Conservation (phyloP, 208 protist species). For the Acanthamoeba royreba region DNA sequence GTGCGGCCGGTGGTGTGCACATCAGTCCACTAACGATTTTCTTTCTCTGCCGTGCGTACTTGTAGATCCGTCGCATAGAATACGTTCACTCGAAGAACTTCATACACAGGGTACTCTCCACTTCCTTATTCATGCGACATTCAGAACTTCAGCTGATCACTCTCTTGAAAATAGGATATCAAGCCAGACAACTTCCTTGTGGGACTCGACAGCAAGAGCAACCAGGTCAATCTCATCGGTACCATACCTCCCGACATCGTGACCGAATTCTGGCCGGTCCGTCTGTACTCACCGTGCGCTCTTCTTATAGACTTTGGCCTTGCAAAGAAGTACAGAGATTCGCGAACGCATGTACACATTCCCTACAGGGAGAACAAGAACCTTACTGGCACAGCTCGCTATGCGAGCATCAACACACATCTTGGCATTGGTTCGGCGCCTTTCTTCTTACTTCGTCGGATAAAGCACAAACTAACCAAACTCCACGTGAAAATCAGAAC, state of each 20-base stretch:
- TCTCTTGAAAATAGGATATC: too few relatives aligned
- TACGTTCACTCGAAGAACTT: conserved; percentile 96
- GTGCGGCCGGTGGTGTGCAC: not conserved
- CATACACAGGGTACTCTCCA: conserved; percentile 95
- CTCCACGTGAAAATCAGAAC: conserved; percentile 60
- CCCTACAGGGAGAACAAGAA: conserved; percentile 98
- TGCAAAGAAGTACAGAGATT: conserved; percentile 98
- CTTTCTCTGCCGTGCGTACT: not conserved
- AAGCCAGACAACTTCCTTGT: conserved; percentile 99
- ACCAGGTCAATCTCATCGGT: conserved; percentile 65
- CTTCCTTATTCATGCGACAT: not conserved
- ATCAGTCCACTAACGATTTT: conserved; percentile 5
- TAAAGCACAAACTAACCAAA: not conserved
- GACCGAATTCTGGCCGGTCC: not conserved
- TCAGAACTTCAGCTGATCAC: not conserved
- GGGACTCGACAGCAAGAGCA: conserved; percentile 84
- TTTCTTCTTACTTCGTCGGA: not conserved
- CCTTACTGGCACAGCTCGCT: conserved; percentile 98
- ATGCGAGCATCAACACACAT: conserved; percentile 99
- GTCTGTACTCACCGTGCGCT: conserved; percentile 48
- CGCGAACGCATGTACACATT: conserved; percentile 97
- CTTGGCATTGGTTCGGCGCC: conserved; percentile 88
- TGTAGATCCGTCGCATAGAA: conserved; percentile 87
- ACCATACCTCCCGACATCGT: not conserved
- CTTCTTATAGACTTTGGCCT: conserved; percentile 99